phyloP scores from a whole-genome alignment of 176 grass and related monocot species.

The Elaeis guineensis region DNA sequence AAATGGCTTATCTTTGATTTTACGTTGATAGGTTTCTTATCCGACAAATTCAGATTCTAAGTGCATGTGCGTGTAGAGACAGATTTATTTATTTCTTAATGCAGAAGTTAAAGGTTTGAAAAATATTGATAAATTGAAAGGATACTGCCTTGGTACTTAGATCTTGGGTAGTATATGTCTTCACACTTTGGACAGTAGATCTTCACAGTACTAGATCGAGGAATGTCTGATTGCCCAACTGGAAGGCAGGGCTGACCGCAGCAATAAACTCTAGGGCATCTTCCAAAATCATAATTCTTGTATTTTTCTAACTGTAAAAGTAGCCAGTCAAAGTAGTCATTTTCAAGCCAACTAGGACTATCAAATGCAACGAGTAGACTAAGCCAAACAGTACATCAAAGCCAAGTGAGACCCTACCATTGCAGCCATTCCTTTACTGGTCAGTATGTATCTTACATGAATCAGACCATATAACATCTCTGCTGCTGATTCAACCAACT shows the following conservation, averaged over 20 bases:
- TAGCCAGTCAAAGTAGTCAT: background rate
- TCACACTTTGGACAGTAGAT: constrained; percentile 98
- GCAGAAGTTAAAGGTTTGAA: no score
- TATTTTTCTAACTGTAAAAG: constrained; percentile 71
- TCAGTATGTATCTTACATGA: no score
- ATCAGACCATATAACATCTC: no score
- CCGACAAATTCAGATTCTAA: no score
- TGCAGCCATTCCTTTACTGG: no score
- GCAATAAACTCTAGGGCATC: constrained; percentile 92
- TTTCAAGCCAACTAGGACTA: background rate
- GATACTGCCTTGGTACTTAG: constrained; percentile 99
- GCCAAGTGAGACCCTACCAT: background rate
- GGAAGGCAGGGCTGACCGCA: constrained; percentile 93
- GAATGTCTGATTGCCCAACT: constrained; percentile 86
- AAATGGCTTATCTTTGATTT: no score
- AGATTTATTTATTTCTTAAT: no score
- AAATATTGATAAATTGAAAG: constrained; percentile 19
- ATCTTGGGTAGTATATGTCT: constrained; percentile 89
- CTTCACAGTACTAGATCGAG: constrained; percentile 89
- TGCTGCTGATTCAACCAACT: no score
- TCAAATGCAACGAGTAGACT: background rate
- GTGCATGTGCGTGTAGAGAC: no score
- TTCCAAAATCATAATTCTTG: constrained; percentile 96
- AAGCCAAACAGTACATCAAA: constrained; percentile 6
- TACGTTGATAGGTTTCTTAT: no score